phyloP scores from a whole-genome alignment of 73 alveolate genomes.

The Paramecium tetraurelia region DNA sequence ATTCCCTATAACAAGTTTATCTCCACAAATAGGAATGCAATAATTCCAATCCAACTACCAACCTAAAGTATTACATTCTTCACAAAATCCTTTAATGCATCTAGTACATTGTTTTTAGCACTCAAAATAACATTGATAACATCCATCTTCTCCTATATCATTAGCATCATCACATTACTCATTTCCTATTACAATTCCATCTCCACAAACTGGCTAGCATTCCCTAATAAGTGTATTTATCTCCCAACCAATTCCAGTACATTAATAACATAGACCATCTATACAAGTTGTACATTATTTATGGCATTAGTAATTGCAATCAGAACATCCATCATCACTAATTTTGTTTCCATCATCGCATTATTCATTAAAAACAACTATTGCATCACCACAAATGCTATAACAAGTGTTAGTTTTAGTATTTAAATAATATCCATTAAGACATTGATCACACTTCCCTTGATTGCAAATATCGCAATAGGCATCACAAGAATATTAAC shows the following conservation, averaged over 20 bases:
- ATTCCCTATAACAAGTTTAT: not conserved
- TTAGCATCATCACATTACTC: conserved; percentile 8
- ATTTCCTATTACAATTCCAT: not conserved
- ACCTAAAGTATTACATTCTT: not conserved
- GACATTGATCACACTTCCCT: not conserved
- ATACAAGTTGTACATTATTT: not conserved
- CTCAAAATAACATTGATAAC: not conserved
- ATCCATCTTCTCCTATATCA: not conserved
- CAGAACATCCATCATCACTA: not conserved
- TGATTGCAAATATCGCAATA: not conserved
- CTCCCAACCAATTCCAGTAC: conserved; percentile 31
- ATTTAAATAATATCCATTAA: not conserved
- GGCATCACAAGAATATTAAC: not conserved
- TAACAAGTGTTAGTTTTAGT: not conserved
- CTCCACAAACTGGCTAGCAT: conserved; percentile 4
- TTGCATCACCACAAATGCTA: not conserved
- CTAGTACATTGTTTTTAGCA: conserved; percentile 17
- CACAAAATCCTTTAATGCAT: not conserved
- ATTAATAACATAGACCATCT: not conserved
- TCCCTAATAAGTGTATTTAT: not conserved
- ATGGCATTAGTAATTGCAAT: not conserved
- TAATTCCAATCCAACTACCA: conserved; percentile 36
- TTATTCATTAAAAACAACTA: not conserved
- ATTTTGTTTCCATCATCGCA: not conserved
- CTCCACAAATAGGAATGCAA: conserved; percentile 50